Base-by-base conservation (phyloP, 148 eudicot genomes). In the Arctostaphylos glauca region DNA sequence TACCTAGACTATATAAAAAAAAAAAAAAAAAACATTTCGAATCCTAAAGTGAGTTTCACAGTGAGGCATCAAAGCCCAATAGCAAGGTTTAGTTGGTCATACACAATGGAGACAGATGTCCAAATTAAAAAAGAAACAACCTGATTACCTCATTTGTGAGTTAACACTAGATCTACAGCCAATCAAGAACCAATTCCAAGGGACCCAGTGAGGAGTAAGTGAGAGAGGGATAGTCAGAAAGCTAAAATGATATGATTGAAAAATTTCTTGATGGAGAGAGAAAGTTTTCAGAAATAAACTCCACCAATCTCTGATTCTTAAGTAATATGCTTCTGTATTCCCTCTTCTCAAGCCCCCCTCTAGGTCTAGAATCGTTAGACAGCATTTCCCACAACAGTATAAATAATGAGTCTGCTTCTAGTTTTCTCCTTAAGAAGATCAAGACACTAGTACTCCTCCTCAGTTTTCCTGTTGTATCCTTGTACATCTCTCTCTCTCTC, bases 131-230 rank as follows among this genome's bases (percentile, higher is more conserved):
- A 31, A 31, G 38, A 31, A 31, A 31, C 38, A 0, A 31, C 38
- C 38, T 31, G 38, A 31, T 31, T 31, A 31, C 38, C 38, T 31
- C 38, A 31, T 31, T 31, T 31, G 38, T 31, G 0, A 31, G 38
- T 31, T 0, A 31, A 31, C 38, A 31, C 38, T 31, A 14, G 79
- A 82, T 59, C 31, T 46, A 58, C 82, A 84, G 41, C 86, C 82
- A 84, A 79, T 78, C 79, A 72, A 84, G 82, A 84, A 80, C 80
- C 53, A 80, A 84, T 60, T 84, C 71, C 41, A 19, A 19, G 48
- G 83, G 80, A 6, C 86, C 86, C 83, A 79, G 31, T 66, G 71
- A 25, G 8, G 68, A 5, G 72, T 18, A 47, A 23, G 53, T 54
- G 68, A 41, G 77, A 25, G 62, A 76, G 18, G 6, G 9, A 83